These are phyloP conservation scores for Gentiana macrophylla DNA, from an alignment of 257 asterid species.

Conservation along the genomic window DNA sequence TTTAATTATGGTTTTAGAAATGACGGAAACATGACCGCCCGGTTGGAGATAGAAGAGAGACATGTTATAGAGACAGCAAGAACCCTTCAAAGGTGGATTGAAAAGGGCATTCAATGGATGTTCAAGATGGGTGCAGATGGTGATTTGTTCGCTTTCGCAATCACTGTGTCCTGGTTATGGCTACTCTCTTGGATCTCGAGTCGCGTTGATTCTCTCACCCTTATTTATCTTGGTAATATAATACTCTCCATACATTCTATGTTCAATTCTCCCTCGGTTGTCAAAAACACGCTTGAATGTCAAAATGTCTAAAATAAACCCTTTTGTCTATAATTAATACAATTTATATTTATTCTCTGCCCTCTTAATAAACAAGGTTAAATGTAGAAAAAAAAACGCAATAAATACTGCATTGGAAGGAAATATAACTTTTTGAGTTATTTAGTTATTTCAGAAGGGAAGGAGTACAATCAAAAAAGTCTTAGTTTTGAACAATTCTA, in stretches of 20 bases:
- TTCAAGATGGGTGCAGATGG: constrained; percentile 35
- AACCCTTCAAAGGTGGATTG: constrained; percentile 15
- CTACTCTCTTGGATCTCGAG: constrained; percentile 26
- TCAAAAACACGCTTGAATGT: too few species aligned
- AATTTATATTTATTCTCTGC: too few species aligned
- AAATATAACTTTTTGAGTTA: too few species aligned
- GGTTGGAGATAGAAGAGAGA: constrained; percentile 42
- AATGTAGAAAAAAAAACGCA: too few species aligned
- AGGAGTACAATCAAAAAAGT: too few species aligned
- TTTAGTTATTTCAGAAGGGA: too few species aligned
- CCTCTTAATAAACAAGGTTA: too few species aligned
- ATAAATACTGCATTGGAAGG: too few species aligned
- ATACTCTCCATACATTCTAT: background rate
- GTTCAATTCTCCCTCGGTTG: too few species aligned
- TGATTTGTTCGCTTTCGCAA: constrained; percentile 42
- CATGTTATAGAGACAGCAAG: constrained; percentile 23
- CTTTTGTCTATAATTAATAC: too few species aligned
- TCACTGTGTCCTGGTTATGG: constrained; percentile 19
- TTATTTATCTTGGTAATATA: constrained; percentile 38
- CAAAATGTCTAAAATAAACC: too few species aligned
- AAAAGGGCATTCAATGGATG: constrained; percentile 26
- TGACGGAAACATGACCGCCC: constrained; percentile 31
- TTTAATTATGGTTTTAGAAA: constrained; percentile 27
- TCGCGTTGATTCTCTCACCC: constrained; percentile 29
- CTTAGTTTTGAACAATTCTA: too few species aligned